These are phyloP conservation scores for Macrolepiota albuminosa DNA, from an alignment of 768 basidiomycete species.

Conservation along the genomic window DNA sequence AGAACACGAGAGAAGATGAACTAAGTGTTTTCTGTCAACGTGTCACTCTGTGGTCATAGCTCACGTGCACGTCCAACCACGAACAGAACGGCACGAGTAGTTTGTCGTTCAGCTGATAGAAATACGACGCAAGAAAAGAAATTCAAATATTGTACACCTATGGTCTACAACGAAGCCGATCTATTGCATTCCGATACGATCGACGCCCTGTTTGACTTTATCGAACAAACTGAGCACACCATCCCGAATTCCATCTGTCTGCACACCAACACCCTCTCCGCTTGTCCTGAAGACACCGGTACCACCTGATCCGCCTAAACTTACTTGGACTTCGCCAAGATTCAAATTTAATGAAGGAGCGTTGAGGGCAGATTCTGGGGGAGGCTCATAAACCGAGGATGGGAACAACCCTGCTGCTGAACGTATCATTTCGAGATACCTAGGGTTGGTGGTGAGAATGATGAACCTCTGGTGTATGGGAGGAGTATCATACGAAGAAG, in stretches of 20 bases:
- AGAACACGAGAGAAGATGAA: constrained; percentile 16
- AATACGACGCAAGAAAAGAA: neutral
- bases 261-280: constrained; percentile 66
- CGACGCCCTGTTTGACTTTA: constrained; percentile 85
- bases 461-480: constrained; percentile 1
- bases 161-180: neutral
- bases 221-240: constrained; percentile 85
- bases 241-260: constrained; percentile 85
- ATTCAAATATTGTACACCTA: neutral
- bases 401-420: constrained; percentile 62
- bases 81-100: neutral
- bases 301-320: constrained; percentile 82
- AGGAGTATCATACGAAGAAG: constrained; percentile 62
- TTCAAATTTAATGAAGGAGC: constrained; percentile 87
- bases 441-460: constrained; percentile 23
- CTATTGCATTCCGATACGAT: constrained; percentile 48
- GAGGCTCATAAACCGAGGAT: constrained; percentile 65
- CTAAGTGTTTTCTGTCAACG: constrained; percentile 20
- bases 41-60: constrained; percentile 24
- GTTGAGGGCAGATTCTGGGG: constrained; percentile 65
- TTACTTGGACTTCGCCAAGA: constrained; percentile 88
- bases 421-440: constrained; percentile 88
- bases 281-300: constrained; percentile 83
- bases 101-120: neutral
- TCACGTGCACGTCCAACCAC: constrained; percentile 21